phyloP scores from a whole-genome alignment of 2,329 filamentous ascomycete species.

The Nemania diffusa region DNA sequence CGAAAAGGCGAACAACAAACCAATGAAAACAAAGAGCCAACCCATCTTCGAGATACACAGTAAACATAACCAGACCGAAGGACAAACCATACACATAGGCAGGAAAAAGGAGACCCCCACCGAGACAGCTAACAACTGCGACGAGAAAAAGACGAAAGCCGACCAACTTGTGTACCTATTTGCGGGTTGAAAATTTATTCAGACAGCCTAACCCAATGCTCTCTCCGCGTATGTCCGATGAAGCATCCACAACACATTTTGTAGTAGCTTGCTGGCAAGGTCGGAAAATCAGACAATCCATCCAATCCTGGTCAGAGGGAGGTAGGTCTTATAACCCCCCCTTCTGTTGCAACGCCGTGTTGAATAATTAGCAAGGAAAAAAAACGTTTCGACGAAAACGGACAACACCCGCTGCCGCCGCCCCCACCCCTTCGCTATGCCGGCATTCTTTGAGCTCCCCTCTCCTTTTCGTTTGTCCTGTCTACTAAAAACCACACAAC shows the following conservation, averaged over 20 bases:
- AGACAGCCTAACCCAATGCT: constrained; percentile 36
- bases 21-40: constrained; percentile 32
- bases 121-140: constrained; percentile 6
- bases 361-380: not conserved
- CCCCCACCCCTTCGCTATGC: constrained; percentile 23
- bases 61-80: constrained; percentile 23
- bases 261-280: constrained; percentile 7
- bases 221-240: constrained; percentile 17
- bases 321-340: constrained; percentile 25
- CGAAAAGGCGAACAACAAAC: constrained; percentile 18
- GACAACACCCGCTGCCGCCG: not conserved
- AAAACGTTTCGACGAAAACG: constrained; percentile 2
- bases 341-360: constrained; percentile 18
- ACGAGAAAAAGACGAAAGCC: constrained; percentile 28
- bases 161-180: constrained; percentile 29
- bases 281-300: constrained; percentile 15
- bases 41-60: constrained; percentile 27
- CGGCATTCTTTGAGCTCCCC: constrained; percentile 8
- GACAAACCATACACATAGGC: constrained; percentile 15
- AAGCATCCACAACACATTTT: constrained; percentile 17
- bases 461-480: not conserved
- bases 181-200: constrained; percentile 24
- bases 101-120: constrained; percentile 6
- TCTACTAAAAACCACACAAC: constrained; percentile 9
- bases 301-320: not conserved